Conservation (phyloP, 345 rosid genomes). For the Brassica juncea region DNA sequence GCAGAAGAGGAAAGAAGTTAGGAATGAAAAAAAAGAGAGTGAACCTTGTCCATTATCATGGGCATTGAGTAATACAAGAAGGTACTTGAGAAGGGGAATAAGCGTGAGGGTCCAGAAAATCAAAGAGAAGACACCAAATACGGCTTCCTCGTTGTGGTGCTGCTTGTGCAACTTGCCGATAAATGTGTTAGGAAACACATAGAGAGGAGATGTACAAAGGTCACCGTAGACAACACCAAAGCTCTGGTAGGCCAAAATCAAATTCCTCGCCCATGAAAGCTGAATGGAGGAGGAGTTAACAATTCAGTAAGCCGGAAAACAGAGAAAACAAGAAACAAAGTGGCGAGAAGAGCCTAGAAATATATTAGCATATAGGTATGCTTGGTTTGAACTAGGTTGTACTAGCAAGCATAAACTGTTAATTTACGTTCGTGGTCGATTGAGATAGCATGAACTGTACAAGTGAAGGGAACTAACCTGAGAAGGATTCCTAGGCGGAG, state of each 20-base stretch:
- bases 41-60: conserved; percentile 91
- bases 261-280: conserved; percentile 70
- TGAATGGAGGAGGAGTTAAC: conserved; percentile 12
- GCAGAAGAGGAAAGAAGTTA: not conserved
- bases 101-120: conserved; percentile 89
- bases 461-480: conserved; percentile 37
- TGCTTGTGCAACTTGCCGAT: conserved; percentile 50
- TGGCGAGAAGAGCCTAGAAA: not conserved
- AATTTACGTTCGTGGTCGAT: not conserved
- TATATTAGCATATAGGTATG: no score
- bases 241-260: conserved; percentile 87
- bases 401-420: not conserved
- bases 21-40: not conserved
- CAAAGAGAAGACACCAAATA: conserved; percentile 84
- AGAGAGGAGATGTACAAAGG: conserved; percentile 88
- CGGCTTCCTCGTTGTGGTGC: conserved; percentile 57
- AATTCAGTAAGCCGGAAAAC: conserved; percentile 25
- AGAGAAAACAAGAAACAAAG: not conserved
- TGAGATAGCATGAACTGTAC: not conserved
- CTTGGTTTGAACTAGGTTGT: not conserved
- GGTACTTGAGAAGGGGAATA: conserved; percentile 74
- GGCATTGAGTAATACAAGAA: conserved; percentile 62
- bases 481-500: conserved; percentile 43
- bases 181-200: conserved; percentile 65
- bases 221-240: conserved; percentile 88